These are phyloP conservation scores for Berberis vulgaris DNA, from an alignment of 164 flowering plant species.

Conservation along the genomic window DNA sequence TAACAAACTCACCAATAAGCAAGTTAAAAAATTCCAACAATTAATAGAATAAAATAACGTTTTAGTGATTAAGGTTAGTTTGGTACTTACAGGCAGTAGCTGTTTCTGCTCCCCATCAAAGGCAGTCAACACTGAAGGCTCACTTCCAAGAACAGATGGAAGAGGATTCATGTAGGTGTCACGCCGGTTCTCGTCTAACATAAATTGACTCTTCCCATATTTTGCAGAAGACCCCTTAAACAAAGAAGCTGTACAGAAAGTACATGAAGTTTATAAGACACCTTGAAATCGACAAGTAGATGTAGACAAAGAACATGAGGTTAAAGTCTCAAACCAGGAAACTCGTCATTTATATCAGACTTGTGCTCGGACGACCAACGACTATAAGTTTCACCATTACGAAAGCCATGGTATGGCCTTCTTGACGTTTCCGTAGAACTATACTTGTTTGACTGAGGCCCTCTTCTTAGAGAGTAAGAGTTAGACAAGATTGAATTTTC, in stretches of 20 bases:
- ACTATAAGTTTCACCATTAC: conserved; percentile 24
- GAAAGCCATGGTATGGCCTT: conserved; percentile 16
- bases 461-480: conserved; percentile 32
- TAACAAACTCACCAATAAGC: not conserved
- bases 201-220: conserved; percentile 39
- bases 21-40: not conserved
- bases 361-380: conserved; percentile 28
- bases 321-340: conserved; percentile 30
- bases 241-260: conserved; percentile 27
- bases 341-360: conserved; percentile 35
- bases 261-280: not conserved
- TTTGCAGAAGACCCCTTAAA: conserved; percentile 33
- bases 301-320: not conserved
- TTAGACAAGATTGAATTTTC: conserved; percentile 26
- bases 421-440: conserved; percentile 24
- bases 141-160: conserved; percentile 22
- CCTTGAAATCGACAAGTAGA: not conserved
- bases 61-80: not conserved
- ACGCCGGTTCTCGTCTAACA: conserved; percentile 58
- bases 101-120: conserved; percentile 63
- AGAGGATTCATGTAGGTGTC: conserved; percentile 42
- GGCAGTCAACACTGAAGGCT: conserved; percentile 29
- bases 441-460: conserved; percentile 24
- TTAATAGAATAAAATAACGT: not conserved
- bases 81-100: conserved; percentile 50